phyloP scores from a whole-genome alignment of 2,329 filamentous ascomycete genomes.

The Fusarium scirpi region DNA sequence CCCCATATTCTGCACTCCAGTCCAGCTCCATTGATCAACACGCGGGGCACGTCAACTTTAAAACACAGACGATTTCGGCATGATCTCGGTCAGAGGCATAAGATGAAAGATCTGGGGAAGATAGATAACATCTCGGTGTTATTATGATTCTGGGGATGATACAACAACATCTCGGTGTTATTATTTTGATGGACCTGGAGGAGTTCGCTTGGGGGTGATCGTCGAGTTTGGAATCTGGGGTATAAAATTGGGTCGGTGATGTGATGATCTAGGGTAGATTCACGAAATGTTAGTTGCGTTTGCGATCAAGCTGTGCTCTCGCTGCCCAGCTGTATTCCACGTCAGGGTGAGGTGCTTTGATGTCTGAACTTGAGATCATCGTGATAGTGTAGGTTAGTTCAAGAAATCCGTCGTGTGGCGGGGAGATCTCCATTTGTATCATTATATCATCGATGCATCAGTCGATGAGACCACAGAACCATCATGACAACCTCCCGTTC shows the following conservation, averaged over 20 bases:
- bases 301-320: background rate
- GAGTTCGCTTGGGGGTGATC: background rate
- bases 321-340: too few relatives aligned
- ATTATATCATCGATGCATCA: background rate
- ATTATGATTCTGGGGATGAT: background rate
- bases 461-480: background rate
- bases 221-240: background rate
- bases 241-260: background rate
- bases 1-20: background rate
- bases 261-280: background rate
- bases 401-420: background rate
- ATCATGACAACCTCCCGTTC: too few relatives aligned
- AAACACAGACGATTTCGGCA: constrained; percentile 5
- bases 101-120: background rate
- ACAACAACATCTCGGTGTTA: background rate
- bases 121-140: constrained; percentile 1
- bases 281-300: background rate
- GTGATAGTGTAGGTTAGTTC: background rate
- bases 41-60: constrained; percentile 6
- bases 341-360: background rate
- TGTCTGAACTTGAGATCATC: background rate
- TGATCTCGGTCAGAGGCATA: background rate
- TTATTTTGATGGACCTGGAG: background rate
- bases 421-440: background rate
- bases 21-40: background rate